Base-by-base conservation (phyloP, 2,329 filamentous ascomycete species). In the Proliferodiscus dingleyae region DNA sequence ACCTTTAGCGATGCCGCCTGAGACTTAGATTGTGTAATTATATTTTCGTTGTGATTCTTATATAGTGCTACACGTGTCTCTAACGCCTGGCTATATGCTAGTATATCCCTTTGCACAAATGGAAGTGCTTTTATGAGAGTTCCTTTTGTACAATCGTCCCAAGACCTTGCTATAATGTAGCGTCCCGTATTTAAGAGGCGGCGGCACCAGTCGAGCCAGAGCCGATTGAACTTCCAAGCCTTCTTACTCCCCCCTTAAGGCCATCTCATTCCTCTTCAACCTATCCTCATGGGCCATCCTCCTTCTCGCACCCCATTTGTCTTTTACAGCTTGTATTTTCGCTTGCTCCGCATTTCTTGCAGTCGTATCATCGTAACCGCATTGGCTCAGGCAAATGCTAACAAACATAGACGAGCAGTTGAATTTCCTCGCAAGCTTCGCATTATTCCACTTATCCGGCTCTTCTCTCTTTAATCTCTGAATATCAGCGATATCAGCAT, bases 401-500 rank as follows among this genome's bases (percentile, higher is more conserved):
- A 83, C 69, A 56, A 83, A 83, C 37, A 74, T 60, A 15, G 68
- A 64, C 28, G 71, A 73, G 70, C 79, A 82, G 41, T 72, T 64
- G 62, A 74, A 83, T 60, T 74, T 74, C 43, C 64, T 61, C 4
- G 79, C 75, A 24, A 84, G 71, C 38, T 64, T 66, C 29, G 60
- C 60, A 36, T 80, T 74, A 50, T 69, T 78, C 78, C 80, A 82
- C 42, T 61, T 65, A 21, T 70, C 61, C 1, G 80, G 79, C 57
- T 83, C 75, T 34, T 68, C 61, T 19, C 59, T 61, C 41, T 79
- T 71, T 61, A 83, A 68, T 40, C 65, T 64, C 46, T 77, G 75
- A 61, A 83, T 83, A 69, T 82, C 78, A 39, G 69, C 70, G 39
- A 85, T 75, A 50, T 83, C 72, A 49, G 70, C 69, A 37, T 67